phyloP scores from a whole-genome alignment of 108 stramenopile species.

The Conticribra guillardii region DNA sequence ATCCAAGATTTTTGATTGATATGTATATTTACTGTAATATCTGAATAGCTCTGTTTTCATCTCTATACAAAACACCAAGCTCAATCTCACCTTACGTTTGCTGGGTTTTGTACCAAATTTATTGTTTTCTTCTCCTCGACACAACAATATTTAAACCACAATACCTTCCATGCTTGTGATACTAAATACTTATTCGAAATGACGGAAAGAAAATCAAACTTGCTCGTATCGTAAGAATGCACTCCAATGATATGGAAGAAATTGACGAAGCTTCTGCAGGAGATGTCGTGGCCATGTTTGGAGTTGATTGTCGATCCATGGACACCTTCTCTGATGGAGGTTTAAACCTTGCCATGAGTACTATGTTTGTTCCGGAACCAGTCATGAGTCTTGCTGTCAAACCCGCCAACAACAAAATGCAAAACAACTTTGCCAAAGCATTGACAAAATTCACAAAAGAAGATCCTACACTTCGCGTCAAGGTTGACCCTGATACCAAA shows the following conservation, averaged over 20 bases:
- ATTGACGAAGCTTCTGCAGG: slow-evolving; percentile 94
- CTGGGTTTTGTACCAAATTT: no score
- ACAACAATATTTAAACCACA: no score
- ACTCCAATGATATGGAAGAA: slow-evolving; percentile 99
- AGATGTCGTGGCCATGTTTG: slow-evolving; percentile 99
- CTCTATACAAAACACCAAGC: no score
- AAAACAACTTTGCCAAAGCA: slow-evolving; percentile 93
- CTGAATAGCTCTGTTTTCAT: no score
- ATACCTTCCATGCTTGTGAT: no score
- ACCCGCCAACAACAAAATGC: slow-evolving; percentile 84
- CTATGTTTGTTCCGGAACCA: slow-evolving; percentile 98
- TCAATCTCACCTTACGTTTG: no score
- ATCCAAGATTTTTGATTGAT: no score
- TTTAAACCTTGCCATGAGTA: slow-evolving; percentile 88
- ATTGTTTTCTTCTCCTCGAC: no score
- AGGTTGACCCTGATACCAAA: slow-evolving; percentile 92
- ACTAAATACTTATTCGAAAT: no score
- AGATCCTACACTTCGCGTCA: slow-evolving; percentile 97
- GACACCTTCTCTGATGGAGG: slow-evolving; percentile 97
- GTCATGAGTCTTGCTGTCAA: slow-evolving; percentile 97
- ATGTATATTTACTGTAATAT: no score
- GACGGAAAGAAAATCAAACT: slow-evolving; percentile 92
- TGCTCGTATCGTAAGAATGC: slow-evolving; percentile 98
- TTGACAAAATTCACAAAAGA: slow-evolving; percentile 96
- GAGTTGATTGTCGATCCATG: slow-evolving; percentile 97